Evolutionary conservation across 2,329 filamentous ascomycete genomes (phyloP), one percentile per base, ranked within the genome.

Genomic region (Pyricularia pennisetigena): DNA sequence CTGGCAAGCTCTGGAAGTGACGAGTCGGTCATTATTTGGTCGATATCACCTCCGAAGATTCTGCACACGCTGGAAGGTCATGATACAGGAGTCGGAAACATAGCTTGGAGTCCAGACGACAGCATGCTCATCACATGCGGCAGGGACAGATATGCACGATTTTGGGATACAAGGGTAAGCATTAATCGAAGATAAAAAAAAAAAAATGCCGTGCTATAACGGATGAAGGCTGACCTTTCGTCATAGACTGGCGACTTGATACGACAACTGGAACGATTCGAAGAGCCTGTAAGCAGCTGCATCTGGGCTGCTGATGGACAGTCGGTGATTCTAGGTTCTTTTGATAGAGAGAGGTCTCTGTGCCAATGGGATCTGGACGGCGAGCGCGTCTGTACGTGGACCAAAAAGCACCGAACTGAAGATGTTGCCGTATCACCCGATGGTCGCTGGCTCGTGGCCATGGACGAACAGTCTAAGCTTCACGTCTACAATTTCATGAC

Each of bases 41-140:
- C 96, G 68, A 90, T 92, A 0, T 81, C 82, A 2, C 86, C 85
- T 0, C 97, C 94, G 75, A 80, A 85, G 20, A 80, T 91, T 8
- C 74, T 91, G 3, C 84, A 88, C 68, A 83, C 78, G 64, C 80
- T 97, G 10, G 80, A 81, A 4, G 88, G 89, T 4, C 92, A 96
- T 73, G 83, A 86, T 1, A 81, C 80, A 2, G 90, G 91, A 0
- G 89, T 97, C 14, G 89, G 91, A 24, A 93, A 94, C 74, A 80
- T 97, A 4, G 85, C 92, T 1, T 99, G 95, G 92, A 97, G 94
- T 75, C 95, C 94, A 5, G 93, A 99, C 77, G 92, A 97, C 78
- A 85, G 85, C 0, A 92, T 92, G 79, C 83, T 99, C 41, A 88
- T 98, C 57, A 94, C 90, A 20, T 98, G 94, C 76, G 91, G 88